phyloP scores from a whole-genome alignment of 2,329 filamentous ascomycete genomes.

The Xylaria sp. region DNA sequence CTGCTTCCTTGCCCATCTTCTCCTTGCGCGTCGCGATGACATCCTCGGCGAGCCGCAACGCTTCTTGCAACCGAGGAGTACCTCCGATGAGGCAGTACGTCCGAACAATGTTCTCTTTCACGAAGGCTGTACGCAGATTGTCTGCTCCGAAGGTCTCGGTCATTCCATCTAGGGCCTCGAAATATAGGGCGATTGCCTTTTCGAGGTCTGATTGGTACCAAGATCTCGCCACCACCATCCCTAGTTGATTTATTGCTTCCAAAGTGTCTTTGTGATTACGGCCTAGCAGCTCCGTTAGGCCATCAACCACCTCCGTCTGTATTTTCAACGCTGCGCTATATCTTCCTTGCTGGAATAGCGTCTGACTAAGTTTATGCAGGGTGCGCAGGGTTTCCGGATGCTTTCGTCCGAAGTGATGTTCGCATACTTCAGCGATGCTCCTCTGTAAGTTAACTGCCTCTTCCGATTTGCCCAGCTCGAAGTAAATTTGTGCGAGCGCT shows the following conservation, averaged over 20 bases:
- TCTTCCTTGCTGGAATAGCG: constrained; percentile 16
- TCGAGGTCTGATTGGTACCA: not conserved
- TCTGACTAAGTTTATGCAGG: constrained; percentile 1
- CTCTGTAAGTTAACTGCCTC: constrained; percentile 17
- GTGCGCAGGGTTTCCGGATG: constrained; percentile 17
- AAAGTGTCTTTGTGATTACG: constrained; percentile 2
- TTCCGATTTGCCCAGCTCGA: constrained; percentile 3
- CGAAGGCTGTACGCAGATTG: constrained; percentile 3
- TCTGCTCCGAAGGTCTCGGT: not conserved
- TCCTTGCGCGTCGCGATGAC: constrained; percentile 27
- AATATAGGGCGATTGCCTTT: not conserved
- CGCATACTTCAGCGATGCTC: constrained; percentile 7
- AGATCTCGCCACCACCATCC: constrained; percentile 5
- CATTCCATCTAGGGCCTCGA: constrained; percentile 16
- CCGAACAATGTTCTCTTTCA: constrained; percentile 22
- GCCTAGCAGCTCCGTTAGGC: constrained; percentile 1
- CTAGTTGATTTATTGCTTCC: constrained; percentile 17
- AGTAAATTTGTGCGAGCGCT: constrained; percentile 7
- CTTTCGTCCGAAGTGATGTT: constrained; percentile 9
- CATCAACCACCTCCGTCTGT: constrained; percentile 6
- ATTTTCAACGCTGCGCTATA: constrained; percentile 11
- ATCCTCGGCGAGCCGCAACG: constrained; percentile 25
- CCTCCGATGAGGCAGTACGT: constrained; percentile 15
- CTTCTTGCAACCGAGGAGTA: not conserved
- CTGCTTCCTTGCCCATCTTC: constrained; percentile 33